These are phyloP conservation scores for Bassia scoparia DNA, from an alignment of 148 eudicot species.

Conservation along the genomic window DNA sequence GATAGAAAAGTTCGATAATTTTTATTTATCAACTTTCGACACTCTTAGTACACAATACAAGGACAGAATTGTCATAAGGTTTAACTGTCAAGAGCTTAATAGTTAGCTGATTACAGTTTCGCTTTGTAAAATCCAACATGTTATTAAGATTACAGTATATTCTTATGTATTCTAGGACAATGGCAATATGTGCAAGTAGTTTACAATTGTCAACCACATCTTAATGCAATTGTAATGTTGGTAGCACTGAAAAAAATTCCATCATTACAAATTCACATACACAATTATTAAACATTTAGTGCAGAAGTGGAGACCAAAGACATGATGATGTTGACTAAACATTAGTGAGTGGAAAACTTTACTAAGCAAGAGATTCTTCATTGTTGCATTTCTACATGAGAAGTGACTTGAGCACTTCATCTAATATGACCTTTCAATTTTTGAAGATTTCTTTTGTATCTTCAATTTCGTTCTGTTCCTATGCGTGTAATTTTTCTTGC, in stretches of 20 bases:
- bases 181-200: background rate
- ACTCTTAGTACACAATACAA: no score
- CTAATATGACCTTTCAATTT: constrained; percentile 3
- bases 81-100: no score
- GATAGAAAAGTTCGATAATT: no score
- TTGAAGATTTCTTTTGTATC: background rate
- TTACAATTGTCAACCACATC: background rate
- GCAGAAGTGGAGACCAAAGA: background rate
- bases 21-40: no score
- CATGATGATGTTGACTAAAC: background rate
- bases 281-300: background rate
- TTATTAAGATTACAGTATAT: no score
- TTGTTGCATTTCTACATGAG: background rate
- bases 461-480: background rate
- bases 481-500: no score
- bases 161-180: background rate
- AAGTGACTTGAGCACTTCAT: background rate
- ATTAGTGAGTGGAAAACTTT: background rate
- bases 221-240: background rate
- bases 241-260: no score
- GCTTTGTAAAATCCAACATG: no score
- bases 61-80: no score
- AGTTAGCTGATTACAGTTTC: no score
- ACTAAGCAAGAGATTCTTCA: background rate
- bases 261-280: no score